A percentile compares a stretch with the other conserved stretches of the same genome.
These are phyloP conservation scores for Kurtzmaniella quercitrusa DNA, from an alignment of 1,139 yeast genomes.

Conservation along the genomic window DNA sequence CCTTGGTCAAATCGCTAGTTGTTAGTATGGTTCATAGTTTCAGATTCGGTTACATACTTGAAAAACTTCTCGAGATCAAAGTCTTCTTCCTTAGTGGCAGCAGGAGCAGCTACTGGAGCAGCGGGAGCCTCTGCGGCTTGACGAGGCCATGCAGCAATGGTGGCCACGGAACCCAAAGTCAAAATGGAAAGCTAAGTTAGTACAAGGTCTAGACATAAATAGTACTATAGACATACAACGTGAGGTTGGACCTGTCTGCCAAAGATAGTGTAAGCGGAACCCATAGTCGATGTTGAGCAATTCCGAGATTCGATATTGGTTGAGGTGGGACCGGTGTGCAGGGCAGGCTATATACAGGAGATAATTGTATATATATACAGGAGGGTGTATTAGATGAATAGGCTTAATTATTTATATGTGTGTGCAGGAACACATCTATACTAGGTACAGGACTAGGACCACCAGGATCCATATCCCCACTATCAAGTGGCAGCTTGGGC, in stretches of 20 bases:
- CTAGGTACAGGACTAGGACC: too few species aligned
- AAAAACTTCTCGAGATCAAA: slow-evolving; percentile 59
- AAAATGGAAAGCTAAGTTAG: slow-evolving; percentile 36
- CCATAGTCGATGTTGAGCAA: slow-evolving; percentile 35
- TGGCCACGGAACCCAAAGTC: slow-evolving; percentile 45
- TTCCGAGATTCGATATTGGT: slow-evolving; percentile 4
- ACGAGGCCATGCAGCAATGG: slow-evolving; percentile 42
- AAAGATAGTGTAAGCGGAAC: slow-evolving; percentile 56
- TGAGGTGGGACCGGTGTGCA: neutral
- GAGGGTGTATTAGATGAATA: neutral
- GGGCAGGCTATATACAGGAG: neutral
- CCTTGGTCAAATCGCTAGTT: slow-evolving; percentile 40
- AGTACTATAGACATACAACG: slow-evolving; percentile 43
- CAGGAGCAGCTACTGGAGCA: slow-evolving; percentile 21
- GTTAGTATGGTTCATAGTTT: slow-evolving; percentile 22
- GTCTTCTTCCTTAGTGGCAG: slow-evolving; percentile 46
- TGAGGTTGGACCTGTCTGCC: slow-evolving; percentile 67
- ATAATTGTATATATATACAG: neutral
- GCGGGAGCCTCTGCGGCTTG: slow-evolving; percentile 23
- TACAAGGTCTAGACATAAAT: neutral
- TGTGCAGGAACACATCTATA: too few species aligned
- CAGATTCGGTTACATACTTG: slow-evolving; percentile 38
- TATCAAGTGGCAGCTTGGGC: too few species aligned
- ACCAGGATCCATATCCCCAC: too few species aligned
- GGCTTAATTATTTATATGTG: too few species aligned